Conservation (phyloP, 2,329 filamentous ascomycete genomes). For the Colletotrichum orbiculare region DNA sequence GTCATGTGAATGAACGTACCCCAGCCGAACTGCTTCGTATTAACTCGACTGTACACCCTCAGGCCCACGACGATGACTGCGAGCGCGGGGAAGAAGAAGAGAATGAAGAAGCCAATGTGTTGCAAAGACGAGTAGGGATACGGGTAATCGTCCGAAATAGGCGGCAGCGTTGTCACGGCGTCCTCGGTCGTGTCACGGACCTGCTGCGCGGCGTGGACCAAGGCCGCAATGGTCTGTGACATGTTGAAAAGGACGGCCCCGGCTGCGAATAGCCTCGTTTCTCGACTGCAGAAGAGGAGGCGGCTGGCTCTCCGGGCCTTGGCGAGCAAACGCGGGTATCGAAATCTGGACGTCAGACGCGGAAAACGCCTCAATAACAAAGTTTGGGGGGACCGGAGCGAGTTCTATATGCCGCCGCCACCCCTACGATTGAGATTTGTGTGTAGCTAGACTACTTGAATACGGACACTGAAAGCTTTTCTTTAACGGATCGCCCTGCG, state of each 20-base stretch:
- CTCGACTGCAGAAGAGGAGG: no score
- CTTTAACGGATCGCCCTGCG: background rate
- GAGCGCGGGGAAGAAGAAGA: conserved; percentile 28
- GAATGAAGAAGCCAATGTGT: conserved; percentile 23
- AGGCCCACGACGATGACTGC: conserved; percentile 23
- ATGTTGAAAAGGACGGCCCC: background rate
- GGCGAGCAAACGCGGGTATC: background rate
- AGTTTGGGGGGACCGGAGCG: background rate
- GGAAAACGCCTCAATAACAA: conserved; percentile 10
- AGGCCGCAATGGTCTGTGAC: conserved; percentile 26
- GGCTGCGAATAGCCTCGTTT: no score
- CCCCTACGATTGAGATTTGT: background rate
- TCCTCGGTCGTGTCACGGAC: background rate
- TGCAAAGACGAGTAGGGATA: conserved; percentile 29
- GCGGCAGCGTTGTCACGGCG: conserved; percentile 4
- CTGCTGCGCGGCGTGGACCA: conserved; percentile 28
- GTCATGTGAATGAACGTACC: conserved; percentile 6
- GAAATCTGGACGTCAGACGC: background rate
- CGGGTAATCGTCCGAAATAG: conserved; percentile 25
- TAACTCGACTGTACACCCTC: conserved; percentile 28
- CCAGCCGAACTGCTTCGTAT: conserved; percentile 33
- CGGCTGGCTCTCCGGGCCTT: conserved; percentile 11
- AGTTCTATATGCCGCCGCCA: conserved; percentile 14
- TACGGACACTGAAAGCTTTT: background rate
- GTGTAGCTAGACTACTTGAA: background rate